Conservation (phyloP, 768 basidiomycete species). For the Strobilomyces echinocephalus region DNA sequence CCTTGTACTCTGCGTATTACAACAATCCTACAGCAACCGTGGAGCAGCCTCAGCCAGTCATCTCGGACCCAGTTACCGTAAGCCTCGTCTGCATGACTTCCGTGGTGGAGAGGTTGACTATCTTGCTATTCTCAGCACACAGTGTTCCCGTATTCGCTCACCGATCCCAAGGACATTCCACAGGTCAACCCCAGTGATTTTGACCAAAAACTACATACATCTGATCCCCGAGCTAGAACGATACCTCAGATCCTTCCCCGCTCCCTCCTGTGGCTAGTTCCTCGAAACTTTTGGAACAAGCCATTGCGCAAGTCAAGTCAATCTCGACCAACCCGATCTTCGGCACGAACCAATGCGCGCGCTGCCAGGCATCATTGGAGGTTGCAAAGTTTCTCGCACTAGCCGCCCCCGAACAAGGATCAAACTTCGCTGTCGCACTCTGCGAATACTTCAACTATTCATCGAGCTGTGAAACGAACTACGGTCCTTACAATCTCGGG, state of each 20-base stretch:
- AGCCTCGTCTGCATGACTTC: conserved; percentile 2
- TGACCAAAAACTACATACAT: not conserved
- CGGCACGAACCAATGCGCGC: conserved; percentile 48
- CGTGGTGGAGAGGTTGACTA: not conserved
- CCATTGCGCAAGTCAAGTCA: conserved; percentile 53
- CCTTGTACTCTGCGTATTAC: conserved; percentile 60
- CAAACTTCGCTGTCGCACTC: conserved; percentile 51
- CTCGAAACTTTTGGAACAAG: conserved; percentile 43
- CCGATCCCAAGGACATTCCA: conserved; percentile 58
- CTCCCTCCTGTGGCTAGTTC: conserved; percentile 55
- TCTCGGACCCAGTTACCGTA: conserved; percentile 68
- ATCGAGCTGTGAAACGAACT: conserved; percentile 45
- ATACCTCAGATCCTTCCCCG: conserved; percentile 60
- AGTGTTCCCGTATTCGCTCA: conserved; percentile 57
- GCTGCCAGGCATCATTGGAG: conserved; percentile 57
- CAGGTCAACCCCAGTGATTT: conserved; percentile 23
- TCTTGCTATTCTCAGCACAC: conserved; percentile 39
- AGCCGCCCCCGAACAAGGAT: conserved; percentile 57
- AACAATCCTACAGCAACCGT: conserved; percentile 70
- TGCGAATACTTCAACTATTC: conserved; percentile 58
- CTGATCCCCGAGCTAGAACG: conserved; percentile 32
- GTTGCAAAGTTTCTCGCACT: conserved; percentile 63
- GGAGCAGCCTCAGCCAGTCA: conserved; percentile 70
- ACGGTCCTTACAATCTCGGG: conserved; percentile 46
- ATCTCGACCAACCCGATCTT: conserved; percentile 52